phyloP scores from a whole-genome alignment of 2,329 filamentous ascomycete species.

The Furcasterigmium sp. region DNA sequence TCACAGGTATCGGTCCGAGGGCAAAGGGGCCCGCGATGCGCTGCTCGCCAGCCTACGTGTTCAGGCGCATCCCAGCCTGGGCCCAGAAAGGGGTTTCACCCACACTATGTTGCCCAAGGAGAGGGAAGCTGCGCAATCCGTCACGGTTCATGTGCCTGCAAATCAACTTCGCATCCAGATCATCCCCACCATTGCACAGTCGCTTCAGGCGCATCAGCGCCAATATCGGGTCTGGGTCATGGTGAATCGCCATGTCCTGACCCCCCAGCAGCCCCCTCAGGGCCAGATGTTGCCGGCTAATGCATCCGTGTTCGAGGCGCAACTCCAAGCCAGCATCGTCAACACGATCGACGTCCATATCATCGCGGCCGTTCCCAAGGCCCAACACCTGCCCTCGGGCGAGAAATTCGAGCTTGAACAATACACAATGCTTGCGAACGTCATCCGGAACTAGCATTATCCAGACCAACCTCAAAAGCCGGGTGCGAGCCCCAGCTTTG shows the following conservation, averaged over 20 bases:
- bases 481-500: background rate
- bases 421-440: conserved; percentile 68
- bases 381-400: conserved; percentile 49
- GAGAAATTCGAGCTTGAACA: conserved; percentile 72
- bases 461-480: background rate
- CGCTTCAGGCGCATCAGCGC: conserved; percentile 54
- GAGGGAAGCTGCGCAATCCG: conserved; percentile 63
- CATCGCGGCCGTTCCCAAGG: conserved; percentile 62
- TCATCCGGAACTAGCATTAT: conserved; percentile 43
- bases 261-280: conserved; percentile 41
- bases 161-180: conserved; percentile 69
- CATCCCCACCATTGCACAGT: conserved; percentile 57
- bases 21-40: conserved; percentile 52
- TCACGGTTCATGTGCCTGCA: conserved; percentile 64
- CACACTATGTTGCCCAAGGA: conserved; percentile 61
- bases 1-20: conserved; percentile 27
- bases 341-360: conserved; percentile 77
- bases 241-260: conserved; percentile 61
- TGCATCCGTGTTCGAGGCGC: conserved; percentile 70
- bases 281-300: conserved; percentile 48
- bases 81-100: conserved; percentile 52
- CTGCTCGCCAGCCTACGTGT: conserved; percentile 63
- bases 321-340: conserved; percentile 59
- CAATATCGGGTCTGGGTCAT: conserved; percentile 74
- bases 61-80: conserved; percentile 60